A percentile compares a stretch with the other conserved stretches of the same genome.
These are phyloP conservation scores for Allomyces arbusculus DNA, from an alignment of 192 early-diverging fungal species.

Conservation along the genomic window DNA sequence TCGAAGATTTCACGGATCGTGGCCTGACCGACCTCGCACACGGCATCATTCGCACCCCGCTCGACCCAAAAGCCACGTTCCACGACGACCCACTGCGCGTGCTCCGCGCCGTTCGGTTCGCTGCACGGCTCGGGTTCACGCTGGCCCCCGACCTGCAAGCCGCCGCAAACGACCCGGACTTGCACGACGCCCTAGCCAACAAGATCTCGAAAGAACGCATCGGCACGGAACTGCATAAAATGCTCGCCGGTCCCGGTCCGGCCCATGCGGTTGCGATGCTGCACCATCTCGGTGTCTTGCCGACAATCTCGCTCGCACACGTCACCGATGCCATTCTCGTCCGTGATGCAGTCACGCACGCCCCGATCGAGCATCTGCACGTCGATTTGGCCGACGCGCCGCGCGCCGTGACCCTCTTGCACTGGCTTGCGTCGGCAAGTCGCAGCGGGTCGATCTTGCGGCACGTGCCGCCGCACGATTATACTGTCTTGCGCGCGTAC, in stretches of 20 bases:
- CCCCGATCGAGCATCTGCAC: no score
- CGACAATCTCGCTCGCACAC: constrained; percentile 3
- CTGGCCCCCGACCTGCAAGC: constrained; percentile 45
- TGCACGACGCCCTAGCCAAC: constrained; percentile 31
- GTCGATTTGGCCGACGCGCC: no score
- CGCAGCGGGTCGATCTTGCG: constrained; percentile 3
- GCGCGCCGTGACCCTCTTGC: no score
- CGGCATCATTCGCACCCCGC: constrained; percentile 71
- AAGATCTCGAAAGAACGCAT: constrained; percentile 88
- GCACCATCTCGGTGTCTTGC: constrained; percentile 19
- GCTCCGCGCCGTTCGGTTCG: constrained; percentile 82
- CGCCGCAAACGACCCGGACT: constrained; percentile 32
- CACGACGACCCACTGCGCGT: constrained; percentile 87
- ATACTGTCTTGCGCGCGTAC: constrained; percentile 18
- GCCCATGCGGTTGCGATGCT: constrained; percentile 25
- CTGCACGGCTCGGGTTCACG: constrained; percentile 63
- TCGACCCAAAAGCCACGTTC: constrained; percentile 73
- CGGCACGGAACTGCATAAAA: constrained; percentile 82
- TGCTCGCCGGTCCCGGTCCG: constrained; percentile 48
- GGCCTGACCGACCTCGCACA: constrained; percentile 52
- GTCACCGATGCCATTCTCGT: neutral
- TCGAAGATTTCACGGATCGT: constrained; percentile 70
- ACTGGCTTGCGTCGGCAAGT: no score
- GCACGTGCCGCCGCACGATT: constrained; percentile 25
- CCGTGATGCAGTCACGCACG: no score